Conservation (phyloP, 768 basidiomycete genomes). For the Lactarius quietus region DNA sequence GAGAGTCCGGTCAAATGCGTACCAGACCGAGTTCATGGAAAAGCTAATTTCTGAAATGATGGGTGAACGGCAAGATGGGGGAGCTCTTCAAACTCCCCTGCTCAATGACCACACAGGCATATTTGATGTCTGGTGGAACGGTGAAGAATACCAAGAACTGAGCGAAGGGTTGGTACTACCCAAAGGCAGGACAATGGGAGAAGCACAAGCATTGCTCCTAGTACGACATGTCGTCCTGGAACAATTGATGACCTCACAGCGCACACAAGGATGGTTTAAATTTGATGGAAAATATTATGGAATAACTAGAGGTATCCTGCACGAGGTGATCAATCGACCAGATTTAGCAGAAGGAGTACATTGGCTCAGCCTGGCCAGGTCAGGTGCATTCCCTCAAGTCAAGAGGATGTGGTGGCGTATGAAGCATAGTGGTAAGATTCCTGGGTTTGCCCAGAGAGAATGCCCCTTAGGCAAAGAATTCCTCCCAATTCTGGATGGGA, state of each 20-base stretch:
- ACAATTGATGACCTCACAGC: neutral
- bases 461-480: neutral
- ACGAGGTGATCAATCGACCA: neutral
- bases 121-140: no score
- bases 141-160: no score
- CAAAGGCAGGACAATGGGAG: neutral
- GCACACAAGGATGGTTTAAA: neutral
- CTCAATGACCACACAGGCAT: no score
- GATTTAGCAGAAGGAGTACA: neutral
- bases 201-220: accelerated
- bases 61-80: neutral
- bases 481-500: no score
- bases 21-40: neutral
- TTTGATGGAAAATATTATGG: neutral
- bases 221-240: neutral
- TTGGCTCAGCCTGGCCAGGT: neutral
- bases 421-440: neutral
- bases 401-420: neutral
- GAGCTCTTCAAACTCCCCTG: neutral
- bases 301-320: neutral
- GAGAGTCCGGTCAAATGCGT: accelerated
- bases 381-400: neutral
- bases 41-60: accelerated
- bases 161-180: neutral
- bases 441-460: neutral